These are phyloP conservation scores for Populus hybrid DNA, from an alignment of 441 rosid genomes.

Conservation along the genomic window DNA sequence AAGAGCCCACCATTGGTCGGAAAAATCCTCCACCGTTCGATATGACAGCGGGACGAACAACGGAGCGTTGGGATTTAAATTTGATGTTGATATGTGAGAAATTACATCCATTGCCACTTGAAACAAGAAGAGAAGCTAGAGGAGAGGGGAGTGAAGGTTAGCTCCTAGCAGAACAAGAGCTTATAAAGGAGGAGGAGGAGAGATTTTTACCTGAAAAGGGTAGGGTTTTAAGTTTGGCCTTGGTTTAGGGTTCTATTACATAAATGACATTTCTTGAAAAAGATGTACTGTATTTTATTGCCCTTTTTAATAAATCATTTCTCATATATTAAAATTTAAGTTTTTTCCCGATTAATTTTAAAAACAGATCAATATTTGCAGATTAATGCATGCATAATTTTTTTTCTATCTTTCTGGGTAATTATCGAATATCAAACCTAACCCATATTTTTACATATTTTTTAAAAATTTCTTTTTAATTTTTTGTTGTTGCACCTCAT, in stretches of 20 bases:
- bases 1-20: slow-evolving; percentile 67
- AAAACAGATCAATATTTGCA: no score
- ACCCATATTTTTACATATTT: no score
- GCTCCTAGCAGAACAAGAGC: not conserved
- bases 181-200: not conserved
- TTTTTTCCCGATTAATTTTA: no score
- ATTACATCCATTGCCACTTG: slow-evolving; percentile 43
- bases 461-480: no score
- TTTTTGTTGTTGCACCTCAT: no score
- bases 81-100: slow-evolving; percentile 17
- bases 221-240: not conserved
- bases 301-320: no score
- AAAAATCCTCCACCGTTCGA: slow-evolving; percentile 64
- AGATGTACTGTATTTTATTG: not conserved
- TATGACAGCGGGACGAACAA: slow-evolving; percentile 55
- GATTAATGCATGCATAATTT: no score
- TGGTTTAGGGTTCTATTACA: slow-evolving; percentile 1
- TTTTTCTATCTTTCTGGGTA: no score
- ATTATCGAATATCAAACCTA: no score
- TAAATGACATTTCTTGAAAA: slow-evolving; percentile 6
- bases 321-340: no score
- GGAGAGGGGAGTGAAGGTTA: not conserved
- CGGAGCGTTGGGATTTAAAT: slow-evolving; percentile 59
- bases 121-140: not conserved
- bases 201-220: not conserved